A percentile compares a stretch with the other conserved stretches of the same genome.
phyloP scores from a whole-genome alignment of 176 grass and related monocot species.

The Carex kokanica region DNA sequence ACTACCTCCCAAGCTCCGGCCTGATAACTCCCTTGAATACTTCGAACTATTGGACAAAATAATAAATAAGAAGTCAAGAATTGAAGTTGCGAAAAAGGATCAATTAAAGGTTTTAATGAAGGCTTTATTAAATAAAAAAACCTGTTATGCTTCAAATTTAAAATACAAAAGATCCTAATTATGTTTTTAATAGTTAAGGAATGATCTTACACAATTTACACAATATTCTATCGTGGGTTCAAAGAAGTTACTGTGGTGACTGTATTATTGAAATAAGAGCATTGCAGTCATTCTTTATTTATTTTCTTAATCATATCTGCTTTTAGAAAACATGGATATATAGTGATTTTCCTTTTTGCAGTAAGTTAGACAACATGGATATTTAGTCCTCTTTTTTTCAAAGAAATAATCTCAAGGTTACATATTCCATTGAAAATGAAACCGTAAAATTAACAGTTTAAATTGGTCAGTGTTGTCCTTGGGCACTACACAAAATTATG shows the following conservation, averaged over 20 bases:
- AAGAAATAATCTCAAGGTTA: no score
- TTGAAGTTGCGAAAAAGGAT: background rate
- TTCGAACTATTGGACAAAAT: constrained; percentile 43
- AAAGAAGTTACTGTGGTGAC: background rate
- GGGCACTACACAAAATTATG: no score
- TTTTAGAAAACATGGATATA: background rate
- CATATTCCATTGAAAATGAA: no score
- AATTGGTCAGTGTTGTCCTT: no score
- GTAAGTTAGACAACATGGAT: background rate
- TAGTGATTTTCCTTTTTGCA: background rate
- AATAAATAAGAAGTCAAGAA: constrained; percentile 17
- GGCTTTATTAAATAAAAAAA: background rate
- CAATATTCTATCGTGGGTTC: background rate
- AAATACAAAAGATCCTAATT: background rate
- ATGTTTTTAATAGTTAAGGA: background rate
- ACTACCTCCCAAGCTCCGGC: constrained; percentile 70
- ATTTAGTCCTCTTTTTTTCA: no score
- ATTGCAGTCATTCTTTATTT: background rate
- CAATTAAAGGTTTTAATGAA: background rate
- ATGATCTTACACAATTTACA: background rate
- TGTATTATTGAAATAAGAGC: background rate
- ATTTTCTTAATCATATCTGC: background rate
- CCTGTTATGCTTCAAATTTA: background rate
- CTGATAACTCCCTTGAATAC: constrained; percentile 73
- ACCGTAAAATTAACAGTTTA: no score